Base-by-base conservation (phyloP, 306 rosid species). In the Lotus japonicus region DNA sequence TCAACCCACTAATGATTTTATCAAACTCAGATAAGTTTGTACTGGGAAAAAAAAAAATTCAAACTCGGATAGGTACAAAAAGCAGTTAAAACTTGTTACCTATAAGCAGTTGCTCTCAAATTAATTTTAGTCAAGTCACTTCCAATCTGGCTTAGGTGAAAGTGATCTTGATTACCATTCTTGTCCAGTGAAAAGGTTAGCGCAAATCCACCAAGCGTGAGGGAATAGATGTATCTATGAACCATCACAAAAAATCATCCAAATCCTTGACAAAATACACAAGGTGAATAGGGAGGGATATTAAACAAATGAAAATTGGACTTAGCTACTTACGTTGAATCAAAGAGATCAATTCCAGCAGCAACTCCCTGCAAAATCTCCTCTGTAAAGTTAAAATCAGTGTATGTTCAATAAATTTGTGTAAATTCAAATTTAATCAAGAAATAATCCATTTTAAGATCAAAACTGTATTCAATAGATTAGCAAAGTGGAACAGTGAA, bases 341-440 rank as follows among this genome's bases (percentile, higher is more conserved):
- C 96, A 79, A 90, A 94, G 33, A 94, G 87, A 79, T 90, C 98
- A 36, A 94, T 67, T 64, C 97, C 97, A 0, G 96, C 83, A 76
- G 89, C 87, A 77, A 90, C 65, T 10, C 98, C 98, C 81, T 90
- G 96, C 85, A 94, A 82, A 77, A 90, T 85, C 84, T 94, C 98
- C 92, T 94, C 98, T 92, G 91, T 58, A 64, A 84, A 69, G 60
- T 74, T 62, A 58, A 74, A 42, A 82, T 53, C 36, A 59, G 49
- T 35, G 51, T 76, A 70, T 50, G 78, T 28, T 41, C 72, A 39
- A 69, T 8, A 45, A 39, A 28, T 33, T 13, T 63, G 57, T 59
- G 73, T 61, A 35, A 15, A 55, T 23, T 19, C 68, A 19, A 65
- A 77, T 26, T 48, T 16, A 73, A 66, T 57, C 48, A 39, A 35